Percentiles rank a stretch among this genome's conserved stretches.
Evolutionary conservation across 1,284 basidiomycete species (phyloP).

Genomic region (Tylopilus sp.): DNA sequence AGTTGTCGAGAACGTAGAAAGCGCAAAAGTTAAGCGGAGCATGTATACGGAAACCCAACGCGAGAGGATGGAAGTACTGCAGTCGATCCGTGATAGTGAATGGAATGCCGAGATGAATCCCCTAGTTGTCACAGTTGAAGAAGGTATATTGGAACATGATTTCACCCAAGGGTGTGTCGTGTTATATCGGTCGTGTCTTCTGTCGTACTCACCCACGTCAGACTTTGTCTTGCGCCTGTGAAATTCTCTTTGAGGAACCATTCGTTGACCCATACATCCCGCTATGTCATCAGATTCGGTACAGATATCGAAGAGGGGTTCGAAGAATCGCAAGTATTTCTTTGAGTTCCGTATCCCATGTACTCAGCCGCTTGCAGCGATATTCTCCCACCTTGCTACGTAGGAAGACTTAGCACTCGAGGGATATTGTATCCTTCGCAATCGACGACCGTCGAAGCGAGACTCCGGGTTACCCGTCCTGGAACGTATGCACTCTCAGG

Average conservation of each 20-base stretch:
- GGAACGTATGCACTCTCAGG: slow-evolving; percentile 61
- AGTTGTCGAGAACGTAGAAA: slow-evolving; percentile 54
- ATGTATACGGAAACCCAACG: slow-evolving; percentile 88
- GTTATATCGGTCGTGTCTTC: not conserved
- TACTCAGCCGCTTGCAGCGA: slow-evolving; percentile 31
- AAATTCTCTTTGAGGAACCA: slow-evolving; percentile 65
- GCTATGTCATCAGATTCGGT: slow-evolving; percentile 51
- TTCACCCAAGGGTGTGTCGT: slow-evolving; percentile 59
- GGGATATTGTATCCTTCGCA: slow-evolving; percentile 52
- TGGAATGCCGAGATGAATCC: slow-evolving; percentile 83
- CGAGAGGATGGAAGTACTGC: slow-evolving; percentile 63
- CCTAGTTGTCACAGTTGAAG: slow-evolving; percentile 46
- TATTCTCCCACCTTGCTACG: slow-evolving; percentile 49
- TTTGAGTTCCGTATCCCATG: not conserved
- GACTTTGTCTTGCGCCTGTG: slow-evolving; percentile 55
- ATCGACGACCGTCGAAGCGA: slow-evolving; percentile 42
- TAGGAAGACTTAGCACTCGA: slow-evolving; percentile 58
- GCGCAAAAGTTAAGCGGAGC: slow-evolving; percentile 66
- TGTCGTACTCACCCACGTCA: slow-evolving; percentile 31
- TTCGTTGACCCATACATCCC: slow-evolving; percentile 55
- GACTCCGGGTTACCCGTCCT: slow-evolving; percentile 56
- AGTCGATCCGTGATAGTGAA: slow-evolving; percentile 63
- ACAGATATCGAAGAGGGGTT: slow-evolving; percentile 19
- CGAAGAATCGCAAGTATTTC: slow-evolving; percentile 37
- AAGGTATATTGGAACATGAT: slow-evolving; percentile 51